Base-by-base conservation (phyloP, 2,329 filamentous ascomycete genomes). In the Cytospora mali region DNA sequence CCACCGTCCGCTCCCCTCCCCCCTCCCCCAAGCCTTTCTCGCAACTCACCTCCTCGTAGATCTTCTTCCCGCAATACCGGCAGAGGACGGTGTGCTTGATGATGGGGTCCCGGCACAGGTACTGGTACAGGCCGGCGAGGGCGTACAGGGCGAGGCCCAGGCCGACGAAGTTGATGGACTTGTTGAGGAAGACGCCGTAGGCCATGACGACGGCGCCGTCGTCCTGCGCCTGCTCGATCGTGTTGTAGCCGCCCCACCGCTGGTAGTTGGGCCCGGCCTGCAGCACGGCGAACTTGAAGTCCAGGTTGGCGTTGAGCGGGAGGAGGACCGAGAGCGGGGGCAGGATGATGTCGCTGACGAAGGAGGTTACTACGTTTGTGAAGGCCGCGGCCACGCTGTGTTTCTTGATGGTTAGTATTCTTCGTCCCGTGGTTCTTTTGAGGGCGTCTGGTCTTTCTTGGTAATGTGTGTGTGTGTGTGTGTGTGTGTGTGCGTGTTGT, bases 121-220 rank as follows among this genome's bases (percentile, higher is more conserved):
- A 80, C 68, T 87, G 85, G 71, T 91, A 92, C 46, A 84, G 50
- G 55, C 81, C 80, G 1, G 88, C 88, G 29, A 92, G 79, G 0
- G 79, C 75, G 71, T 91, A 92, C 11, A 92, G 76, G 14, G 84
- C 82, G 18, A 90, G 55, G 3, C 88, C 89, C 5, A 92, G 79
- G 58, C 86, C 83, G 27, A 87, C 49, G 66, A 92, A 92, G 60
- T 88, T 85, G 59, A 91, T 78, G 2, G 88, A 68, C 60, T 88
- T 85, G 69, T 87, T 86, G 55, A 90, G 66, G 66, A 91, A 91
- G 1, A 79, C 75, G 21, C 84, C 86, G 64, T 57, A 61, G 0
- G 88, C 87, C 77, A 91, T 80, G 23, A 92, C 84, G 0, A 92
- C 83, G 1, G 89, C 89, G 1, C 89, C 89, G 67, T 92, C 89